A percentile compares a stretch with the other conserved stretches of the same genome.
phyloP scores from a whole-genome alignment of 257 asterid genomes.

The Primulina huaijiensis region DNA sequence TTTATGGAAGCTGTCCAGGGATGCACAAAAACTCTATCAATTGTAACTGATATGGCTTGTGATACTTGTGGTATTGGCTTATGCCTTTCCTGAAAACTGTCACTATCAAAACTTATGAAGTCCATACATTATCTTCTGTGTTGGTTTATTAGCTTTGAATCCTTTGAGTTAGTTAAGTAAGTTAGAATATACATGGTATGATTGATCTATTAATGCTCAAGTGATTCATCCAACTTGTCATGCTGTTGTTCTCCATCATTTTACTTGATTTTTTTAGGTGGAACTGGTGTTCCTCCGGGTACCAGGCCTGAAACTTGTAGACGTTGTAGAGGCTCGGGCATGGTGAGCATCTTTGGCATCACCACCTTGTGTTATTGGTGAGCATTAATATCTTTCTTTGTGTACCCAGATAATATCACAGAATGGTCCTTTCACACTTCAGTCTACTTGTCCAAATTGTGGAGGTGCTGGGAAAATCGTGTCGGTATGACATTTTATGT shows the following conservation, averaged over 20 bases:
- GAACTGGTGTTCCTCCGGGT: slow-evolving; percentile 97
- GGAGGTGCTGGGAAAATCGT: slow-evolving; percentile 78
- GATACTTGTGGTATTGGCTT: slow-evolving; percentile 65
- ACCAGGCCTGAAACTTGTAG: slow-evolving; percentile 91
- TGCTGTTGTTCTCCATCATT: not conserved
- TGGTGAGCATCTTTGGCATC: slow-evolving; percentile 46
- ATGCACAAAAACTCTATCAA: slow-evolving; percentile 68
- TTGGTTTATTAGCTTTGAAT: slow-evolving; percentile 4
- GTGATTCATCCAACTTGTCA: slow-evolving; percentile 12
- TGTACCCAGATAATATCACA: slow-evolving; percentile 47
- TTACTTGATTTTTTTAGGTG: slow-evolving; percentile 52
- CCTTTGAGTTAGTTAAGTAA: slow-evolving; percentile 3
- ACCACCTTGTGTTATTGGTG: slow-evolving; percentile 10
- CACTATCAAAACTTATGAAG: not conserved
- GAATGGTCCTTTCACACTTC: slow-evolving; percentile 53
- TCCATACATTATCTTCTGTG: not conserved
- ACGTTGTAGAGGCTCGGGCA: slow-evolving; percentile 88
- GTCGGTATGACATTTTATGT: slow-evolving; percentile 49
- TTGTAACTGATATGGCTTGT: slow-evolving; percentile 69
- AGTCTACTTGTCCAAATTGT: slow-evolving; percentile 65
- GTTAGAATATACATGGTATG: slow-evolving; percentile 8
- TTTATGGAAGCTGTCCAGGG: slow-evolving; percentile 99
- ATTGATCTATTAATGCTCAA: slow-evolving; percentile 3
- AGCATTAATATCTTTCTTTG: slow-evolving; percentile 16
- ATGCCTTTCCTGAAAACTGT: slow-evolving; percentile 9